Evolutionary conservation across 139 green algal species (phyloP).

Genomic region (Chlorella sorokiniana): DNA sequence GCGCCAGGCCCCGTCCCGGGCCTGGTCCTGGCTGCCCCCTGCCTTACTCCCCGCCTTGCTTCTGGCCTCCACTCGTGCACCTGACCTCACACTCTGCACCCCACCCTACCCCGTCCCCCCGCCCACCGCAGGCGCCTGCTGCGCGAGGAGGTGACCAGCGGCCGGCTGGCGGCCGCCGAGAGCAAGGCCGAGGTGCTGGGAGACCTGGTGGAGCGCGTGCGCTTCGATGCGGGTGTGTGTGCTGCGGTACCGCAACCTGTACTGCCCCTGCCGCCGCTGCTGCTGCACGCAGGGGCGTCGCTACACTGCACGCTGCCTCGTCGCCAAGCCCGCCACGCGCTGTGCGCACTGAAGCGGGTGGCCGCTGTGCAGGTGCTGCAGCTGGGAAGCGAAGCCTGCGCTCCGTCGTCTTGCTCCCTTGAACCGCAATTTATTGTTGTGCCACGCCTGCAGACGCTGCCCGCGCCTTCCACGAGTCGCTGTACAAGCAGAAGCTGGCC

Average conservation of each 20-base stretch:
- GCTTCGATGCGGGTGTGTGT: constrained; percentile 17
- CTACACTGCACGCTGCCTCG: no score
- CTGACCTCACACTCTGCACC: not conserved
- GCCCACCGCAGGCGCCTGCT: constrained; percentile 72
- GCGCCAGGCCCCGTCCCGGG: no score
- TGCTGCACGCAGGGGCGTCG: no score
- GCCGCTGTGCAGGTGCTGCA: no score
- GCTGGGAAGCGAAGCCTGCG: no score
- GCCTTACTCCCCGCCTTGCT: no score
- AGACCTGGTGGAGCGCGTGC: constrained; percentile 72
- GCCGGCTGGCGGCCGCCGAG: constrained; percentile 53
- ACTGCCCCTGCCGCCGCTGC: no score
- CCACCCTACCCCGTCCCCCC: not conserved
- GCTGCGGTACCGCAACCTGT: not conserved
- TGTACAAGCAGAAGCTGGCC: constrained; percentile 85
- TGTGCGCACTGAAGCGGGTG: no score
- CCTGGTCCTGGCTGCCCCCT: not conserved
- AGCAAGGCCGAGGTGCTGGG: constrained; percentile 74
- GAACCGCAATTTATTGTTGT: not conserved
- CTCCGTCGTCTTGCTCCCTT: not conserved
- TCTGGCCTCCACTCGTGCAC: not conserved
- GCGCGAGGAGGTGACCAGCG: constrained; percentile 72
- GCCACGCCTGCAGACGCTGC: constrained; percentile 80
- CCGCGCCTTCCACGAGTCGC: constrained; percentile 74
- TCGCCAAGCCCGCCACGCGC: no score